phyloP scores from a whole-genome alignment of 352 stramenopile species.

The Albugo candida region DNA sequence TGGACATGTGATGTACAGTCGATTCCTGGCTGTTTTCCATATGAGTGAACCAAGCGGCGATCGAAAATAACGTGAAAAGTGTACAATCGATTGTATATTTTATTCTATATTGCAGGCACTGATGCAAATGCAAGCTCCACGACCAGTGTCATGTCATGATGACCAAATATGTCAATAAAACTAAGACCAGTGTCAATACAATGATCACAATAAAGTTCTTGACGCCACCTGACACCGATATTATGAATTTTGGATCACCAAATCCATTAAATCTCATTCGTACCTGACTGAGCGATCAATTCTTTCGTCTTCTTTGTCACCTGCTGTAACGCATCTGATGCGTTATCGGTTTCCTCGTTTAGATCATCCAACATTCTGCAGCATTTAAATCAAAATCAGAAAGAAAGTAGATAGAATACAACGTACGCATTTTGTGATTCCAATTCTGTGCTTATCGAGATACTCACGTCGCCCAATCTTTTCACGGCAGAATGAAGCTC shows the following conservation, averaged over 20 bases:
- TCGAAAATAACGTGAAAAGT: too few relatives aligned
- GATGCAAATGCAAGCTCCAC: too few relatives aligned
- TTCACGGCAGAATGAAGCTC: constrained; percentile 62
- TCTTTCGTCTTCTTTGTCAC: constrained; percentile 77
- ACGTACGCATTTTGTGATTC: constrained; percentile 63
- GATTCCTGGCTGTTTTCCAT: too few relatives aligned
- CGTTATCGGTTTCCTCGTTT: constrained; percentile 67
- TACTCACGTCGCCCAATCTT: constrained; percentile 60
- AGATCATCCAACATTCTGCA: constrained; percentile 66
- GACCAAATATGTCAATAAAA: constrained; percentile 73
- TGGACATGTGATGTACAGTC: too few relatives aligned
- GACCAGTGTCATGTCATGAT: constrained; percentile 51
- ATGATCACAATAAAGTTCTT: constrained; percentile 79
- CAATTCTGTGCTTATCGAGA: constrained; percentile 66
- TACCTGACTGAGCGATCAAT: constrained; percentile 65
- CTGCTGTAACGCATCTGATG: constrained; percentile 38
- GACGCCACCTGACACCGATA: constrained; percentile 32
- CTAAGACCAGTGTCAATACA: constrained; percentile 60
- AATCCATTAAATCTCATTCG: not conserved
- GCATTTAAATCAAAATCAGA: not conserved
- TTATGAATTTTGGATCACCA: not conserved
- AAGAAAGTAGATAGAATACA: not conserved
- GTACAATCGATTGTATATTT: too few relatives aligned
- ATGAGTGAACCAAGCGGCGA: too few relatives aligned
- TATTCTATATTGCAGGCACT: too few relatives aligned